phyloP scores from a whole-genome alignment of 306 rosid species.

The Psophocarpus tetragonolobus region DNA sequence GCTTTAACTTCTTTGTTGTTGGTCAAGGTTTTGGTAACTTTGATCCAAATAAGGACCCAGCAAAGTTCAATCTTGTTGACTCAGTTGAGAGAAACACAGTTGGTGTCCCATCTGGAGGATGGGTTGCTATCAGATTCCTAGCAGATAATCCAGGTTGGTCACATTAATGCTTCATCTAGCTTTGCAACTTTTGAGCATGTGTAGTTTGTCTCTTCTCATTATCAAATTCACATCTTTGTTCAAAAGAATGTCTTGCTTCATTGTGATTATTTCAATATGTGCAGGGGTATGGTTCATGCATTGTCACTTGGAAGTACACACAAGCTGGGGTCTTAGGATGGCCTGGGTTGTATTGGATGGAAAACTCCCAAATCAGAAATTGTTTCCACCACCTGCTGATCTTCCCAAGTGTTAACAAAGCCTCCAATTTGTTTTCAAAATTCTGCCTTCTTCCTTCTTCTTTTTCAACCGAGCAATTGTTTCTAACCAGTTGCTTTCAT shows the following conservation, averaged over 20 bases:
- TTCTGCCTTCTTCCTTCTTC: too few relatives aligned
- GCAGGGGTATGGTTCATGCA: slow-evolving; percentile 73
- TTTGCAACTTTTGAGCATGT: not conserved
- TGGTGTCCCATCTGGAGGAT: slow-evolving; percentile 63
- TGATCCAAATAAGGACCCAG: slow-evolving; percentile 48
- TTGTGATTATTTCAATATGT: not conserved
- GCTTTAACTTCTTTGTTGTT: slow-evolving; percentile 68
- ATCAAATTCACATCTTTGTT: not conserved
- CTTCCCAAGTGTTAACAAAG: slow-evolving; percentile 54
- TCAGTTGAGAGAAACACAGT: slow-evolving; percentile 63
- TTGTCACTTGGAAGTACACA: slow-evolving; percentile 67
- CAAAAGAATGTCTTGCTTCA: not conserved
- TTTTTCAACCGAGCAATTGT: not conserved
- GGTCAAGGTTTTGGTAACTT: slow-evolving; percentile 77
- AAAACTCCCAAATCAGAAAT: slow-evolving; percentile 58
- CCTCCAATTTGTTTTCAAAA: not conserved
- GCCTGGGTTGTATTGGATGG: slow-evolving; percentile 73
- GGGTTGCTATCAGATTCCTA: slow-evolving; percentile 56
- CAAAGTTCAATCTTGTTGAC: slow-evolving; percentile 55
- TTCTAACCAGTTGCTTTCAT: not conserved
- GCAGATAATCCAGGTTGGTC: slow-evolving; percentile 75
- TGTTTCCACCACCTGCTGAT: slow-evolving; percentile 68
- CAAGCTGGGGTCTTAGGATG: slow-evolving; percentile 79
- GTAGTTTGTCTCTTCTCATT: not conserved
- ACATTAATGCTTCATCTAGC: not conserved